These are phyloP conservation scores for Aegilops bicornis DNA, from an alignment of 176 grass and related monocot genomes.

Conservation along the genomic window DNA sequence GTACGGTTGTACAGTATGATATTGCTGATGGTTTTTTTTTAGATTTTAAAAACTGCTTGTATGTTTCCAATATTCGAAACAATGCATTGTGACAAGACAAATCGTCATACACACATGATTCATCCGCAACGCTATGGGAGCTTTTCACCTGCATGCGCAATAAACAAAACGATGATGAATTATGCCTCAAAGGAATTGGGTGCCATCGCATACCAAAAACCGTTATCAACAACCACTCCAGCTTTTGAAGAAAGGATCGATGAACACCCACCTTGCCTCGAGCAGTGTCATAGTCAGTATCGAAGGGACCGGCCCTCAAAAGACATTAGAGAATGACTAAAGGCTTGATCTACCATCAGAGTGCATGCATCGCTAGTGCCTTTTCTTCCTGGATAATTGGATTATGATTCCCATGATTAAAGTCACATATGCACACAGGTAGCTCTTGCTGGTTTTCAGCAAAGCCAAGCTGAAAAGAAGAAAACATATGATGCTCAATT, in stretches of 20 bases:
- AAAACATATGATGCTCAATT: background rate
- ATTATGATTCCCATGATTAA: background rate
- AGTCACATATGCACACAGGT: background rate
- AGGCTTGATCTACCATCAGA: background rate
- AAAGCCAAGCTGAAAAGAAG: conserved; percentile 1
- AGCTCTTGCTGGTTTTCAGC: background rate
- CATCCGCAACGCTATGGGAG: no score
- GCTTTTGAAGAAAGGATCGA: background rate
- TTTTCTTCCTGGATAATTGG: background rate
- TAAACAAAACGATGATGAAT: no score
- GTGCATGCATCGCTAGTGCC: background rate
- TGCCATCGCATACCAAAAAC: background rate
- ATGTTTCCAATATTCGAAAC: background rate
- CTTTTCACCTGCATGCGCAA: no score
- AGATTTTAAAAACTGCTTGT: background rate
- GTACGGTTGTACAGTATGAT: background rate
- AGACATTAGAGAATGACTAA: background rate
- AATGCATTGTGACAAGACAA: background rate
- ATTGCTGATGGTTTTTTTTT: background rate
- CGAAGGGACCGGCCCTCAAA: background rate
- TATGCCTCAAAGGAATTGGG: background rate
- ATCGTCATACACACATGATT: background rate
- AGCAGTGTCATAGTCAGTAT: background rate
- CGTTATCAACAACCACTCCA: background rate
- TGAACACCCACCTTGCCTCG: background rate